phyloP scores from a whole-genome alignment of 176 grass and related monocot genomes.

The Phoenix dactylifera region DNA sequence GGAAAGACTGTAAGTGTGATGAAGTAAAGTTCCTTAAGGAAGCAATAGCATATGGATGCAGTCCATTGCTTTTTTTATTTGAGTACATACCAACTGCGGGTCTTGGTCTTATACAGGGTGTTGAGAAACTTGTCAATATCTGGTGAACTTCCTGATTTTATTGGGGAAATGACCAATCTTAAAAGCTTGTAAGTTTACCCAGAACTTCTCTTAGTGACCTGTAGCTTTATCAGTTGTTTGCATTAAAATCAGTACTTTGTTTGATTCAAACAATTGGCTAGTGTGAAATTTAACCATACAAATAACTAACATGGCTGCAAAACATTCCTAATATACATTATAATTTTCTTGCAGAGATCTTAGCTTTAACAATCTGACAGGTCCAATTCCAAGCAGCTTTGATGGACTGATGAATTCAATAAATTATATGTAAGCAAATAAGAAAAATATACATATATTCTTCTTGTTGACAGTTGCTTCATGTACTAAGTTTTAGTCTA shows the following conservation, averaged over 20 bases:
- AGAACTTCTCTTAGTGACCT: not conserved
- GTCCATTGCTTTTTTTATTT: not conserved
- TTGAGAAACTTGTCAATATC: slow-evolving; percentile 7
- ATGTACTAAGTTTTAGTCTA: not conserved
- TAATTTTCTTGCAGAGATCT: slow-evolving; percentile 2
- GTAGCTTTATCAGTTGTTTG: too few relatives aligned
- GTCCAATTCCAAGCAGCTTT: slow-evolving; percentile 2
- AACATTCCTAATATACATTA: too few relatives aligned
- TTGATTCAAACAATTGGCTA: too few relatives aligned
- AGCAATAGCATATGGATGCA: not conserved
- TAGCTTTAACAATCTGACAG: slow-evolving; percentile 6
- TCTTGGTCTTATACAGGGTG: slow-evolving; percentile 1
- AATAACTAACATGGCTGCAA: too few relatives aligned
- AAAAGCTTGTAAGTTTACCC: not conserved
- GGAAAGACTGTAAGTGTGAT: slow-evolving; percentile 1
- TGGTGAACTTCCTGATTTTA: slow-evolving; percentile 6
- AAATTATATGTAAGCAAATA: slow-evolving; percentile 6
- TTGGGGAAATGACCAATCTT: not conserved
- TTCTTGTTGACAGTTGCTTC: not conserved
- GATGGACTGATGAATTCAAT: not conserved
- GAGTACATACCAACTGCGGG: not conserved
- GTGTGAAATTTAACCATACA: too few relatives aligned
- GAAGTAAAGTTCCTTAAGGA: not conserved
- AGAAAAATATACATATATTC: too few relatives aligned
- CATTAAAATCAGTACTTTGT: too few relatives aligned